Percentiles rank a stretch among this genome's conserved stretches.
phyloP scores from a whole-genome alignment of 2,329 filamentous ascomycete genomes.

The Trichophyton verrucosum region DNA sequence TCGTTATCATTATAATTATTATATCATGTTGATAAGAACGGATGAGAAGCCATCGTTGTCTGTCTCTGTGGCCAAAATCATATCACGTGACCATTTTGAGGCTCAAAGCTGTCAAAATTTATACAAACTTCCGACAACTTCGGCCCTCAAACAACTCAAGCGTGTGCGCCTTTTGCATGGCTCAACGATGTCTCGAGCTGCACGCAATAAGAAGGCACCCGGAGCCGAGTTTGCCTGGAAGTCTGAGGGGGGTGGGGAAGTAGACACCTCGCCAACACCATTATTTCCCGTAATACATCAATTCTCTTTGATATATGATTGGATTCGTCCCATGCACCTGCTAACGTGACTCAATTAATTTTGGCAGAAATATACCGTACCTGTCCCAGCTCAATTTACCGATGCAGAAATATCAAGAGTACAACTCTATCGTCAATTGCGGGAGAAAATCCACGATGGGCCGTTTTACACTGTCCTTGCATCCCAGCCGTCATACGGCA shows the following conservation, averaged over 20 bases:
- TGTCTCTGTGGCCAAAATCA: background rate
- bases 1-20: background rate
- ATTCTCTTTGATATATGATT: background rate
- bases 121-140: background rate
- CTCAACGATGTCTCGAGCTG: conserved; percentile 29
- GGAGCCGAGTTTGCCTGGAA: conserved; percentile 34
- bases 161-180: background rate
- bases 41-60: background rate
- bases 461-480: conserved; percentile 47
- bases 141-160: background rate
- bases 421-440: conserved; percentile 40
- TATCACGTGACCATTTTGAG: background rate
- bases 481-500: conserved; percentile 26
- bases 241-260: conserved; percentile 27
- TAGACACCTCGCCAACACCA: conserved; percentile 34
- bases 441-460: conserved; percentile 46
- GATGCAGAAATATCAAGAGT: conserved; percentile 37
- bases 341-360: background rate
- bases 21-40: background rate
- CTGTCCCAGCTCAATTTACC: conserved; percentile 23
- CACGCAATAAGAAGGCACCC: conserved; percentile 28
- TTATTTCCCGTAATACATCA: conserved; percentile 34
- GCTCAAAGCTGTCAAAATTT: background rate
- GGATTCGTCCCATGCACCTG: background rate
- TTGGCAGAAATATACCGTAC: conserved; percentile 28